phyloP scores from a whole-genome alignment of 805 yeast species.

The Suhomyces xylopsoci region DNA sequence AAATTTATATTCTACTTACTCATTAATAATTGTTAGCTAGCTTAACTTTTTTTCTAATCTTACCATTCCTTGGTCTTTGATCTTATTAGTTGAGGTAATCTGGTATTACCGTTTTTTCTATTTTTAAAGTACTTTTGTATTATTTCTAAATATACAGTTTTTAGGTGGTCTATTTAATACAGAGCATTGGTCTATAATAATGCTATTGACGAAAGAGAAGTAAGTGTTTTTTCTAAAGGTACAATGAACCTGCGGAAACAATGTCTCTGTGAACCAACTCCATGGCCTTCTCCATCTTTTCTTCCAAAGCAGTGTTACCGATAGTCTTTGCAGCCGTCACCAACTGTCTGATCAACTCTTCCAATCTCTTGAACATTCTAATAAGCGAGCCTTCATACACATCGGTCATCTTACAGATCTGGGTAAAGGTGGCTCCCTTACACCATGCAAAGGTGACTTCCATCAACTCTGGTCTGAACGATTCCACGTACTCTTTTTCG shows the following conservation, averaged over 20 bases:
- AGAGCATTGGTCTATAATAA: background rate
- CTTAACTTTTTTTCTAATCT: too few relatives aligned
- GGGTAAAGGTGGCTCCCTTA: conserved; percentile 92
- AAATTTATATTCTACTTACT: too few relatives aligned
- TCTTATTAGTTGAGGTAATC: too few relatives aligned
- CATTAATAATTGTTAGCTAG: too few relatives aligned
- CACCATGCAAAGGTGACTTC: conserved; percentile 97
- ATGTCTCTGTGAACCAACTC: conserved; percentile 91
- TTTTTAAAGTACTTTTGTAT: too few relatives aligned
- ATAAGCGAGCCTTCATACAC: conserved; percentile 96
- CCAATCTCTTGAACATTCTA: conserved; percentile 90
- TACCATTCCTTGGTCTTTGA: too few relatives aligned
- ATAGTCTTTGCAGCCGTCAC: conserved; percentile 89
- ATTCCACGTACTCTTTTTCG: conserved; percentile 89
- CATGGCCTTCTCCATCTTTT: conserved; percentile 82
- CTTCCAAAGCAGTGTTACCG: conserved; percentile 82
- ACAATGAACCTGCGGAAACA: conserved; percentile 94
- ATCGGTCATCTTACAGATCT: conserved; percentile 97
- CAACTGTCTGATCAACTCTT: conserved; percentile 89
- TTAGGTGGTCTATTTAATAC: background rate
- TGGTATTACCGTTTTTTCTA: too few relatives aligned
- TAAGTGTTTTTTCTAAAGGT: conserved; percentile 38
- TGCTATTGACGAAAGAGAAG: too few relatives aligned
- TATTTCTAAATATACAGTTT: too few relatives aligned
- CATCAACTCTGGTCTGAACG: conserved; percentile 91